These are phyloP conservation scores for Ogataea salicorniae DNA, from an alignment of 805 yeast genomes.

Conservation along the genomic window DNA sequence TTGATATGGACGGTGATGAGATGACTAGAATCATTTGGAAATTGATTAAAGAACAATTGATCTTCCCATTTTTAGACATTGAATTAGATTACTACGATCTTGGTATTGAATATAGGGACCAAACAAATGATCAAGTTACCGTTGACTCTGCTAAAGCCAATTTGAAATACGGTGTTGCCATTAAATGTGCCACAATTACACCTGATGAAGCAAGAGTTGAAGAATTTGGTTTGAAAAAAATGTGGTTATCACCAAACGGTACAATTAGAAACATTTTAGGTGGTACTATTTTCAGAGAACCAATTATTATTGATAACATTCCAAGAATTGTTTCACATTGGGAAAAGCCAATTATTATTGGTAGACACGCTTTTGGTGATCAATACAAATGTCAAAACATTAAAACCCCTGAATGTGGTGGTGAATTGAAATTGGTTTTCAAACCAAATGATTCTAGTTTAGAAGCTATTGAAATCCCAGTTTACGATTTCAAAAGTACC, in stretches of 20 bases:
- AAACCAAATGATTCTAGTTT: slow-evolving; percentile 59
- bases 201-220: slow-evolving; percentile 94
- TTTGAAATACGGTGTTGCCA: slow-evolving; percentile 83
- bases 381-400: slow-evolving; percentile 92
- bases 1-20: slow-evolving; percentile 97
- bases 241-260: slow-evolving; percentile 98
- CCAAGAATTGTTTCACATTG: slow-evolving; percentile 88
- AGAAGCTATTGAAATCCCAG: slow-evolving; percentile 49
- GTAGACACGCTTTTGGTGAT: slow-evolving; percentile 97
- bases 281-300: slow-evolving; percentile 96
- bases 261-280: slow-evolving; percentile 93
- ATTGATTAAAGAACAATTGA: slow-evolving; percentile 77
- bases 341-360: slow-evolving; percentile 94
- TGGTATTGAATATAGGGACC: slow-evolving; percentile 80
- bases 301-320: slow-evolving; percentile 72
- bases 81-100: slow-evolving; percentile 90
- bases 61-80: slow-evolving; percentile 78
- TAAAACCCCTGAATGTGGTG: slow-evolving; percentile 64
- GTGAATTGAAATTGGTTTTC: slow-evolving; percentile 71
- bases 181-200: slow-evolving; percentile 98
- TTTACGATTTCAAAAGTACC: slow-evolving; percentile 62
- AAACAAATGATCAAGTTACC: slow-evolving; percentile 85
- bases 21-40: slow-evolving; percentile 97
- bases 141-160: slow-evolving; percentile 88
- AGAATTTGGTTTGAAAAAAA: slow-evolving; percentile 85